phyloP scores from a whole-genome alignment of 116 monocot species.

The Iris pallida region DNA sequence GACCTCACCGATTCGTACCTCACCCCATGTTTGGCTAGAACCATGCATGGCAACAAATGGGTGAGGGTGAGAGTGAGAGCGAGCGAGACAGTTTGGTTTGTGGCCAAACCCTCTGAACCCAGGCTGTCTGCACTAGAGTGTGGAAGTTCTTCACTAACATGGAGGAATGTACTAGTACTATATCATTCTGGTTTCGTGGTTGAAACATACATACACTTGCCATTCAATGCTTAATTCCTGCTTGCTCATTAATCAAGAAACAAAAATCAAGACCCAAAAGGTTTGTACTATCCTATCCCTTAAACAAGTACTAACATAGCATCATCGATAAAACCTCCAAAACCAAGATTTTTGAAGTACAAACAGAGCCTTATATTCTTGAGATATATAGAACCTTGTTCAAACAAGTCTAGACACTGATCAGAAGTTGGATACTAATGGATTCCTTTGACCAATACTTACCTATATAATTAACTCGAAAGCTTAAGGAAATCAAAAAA shows the following conservation, averaged over 20 bases:
- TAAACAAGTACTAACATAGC: too few species aligned
- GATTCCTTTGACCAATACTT: too few species aligned
- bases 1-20: constrained; percentile 11
- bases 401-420: too few species aligned
- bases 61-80: too few species aligned
- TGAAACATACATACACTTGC: constrained; percentile 2
- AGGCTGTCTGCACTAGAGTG: neutral
- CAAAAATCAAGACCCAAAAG: neutral
- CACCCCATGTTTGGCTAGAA: constrained; percentile 6
- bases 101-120: neutral
- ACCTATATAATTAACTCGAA: too few species aligned
- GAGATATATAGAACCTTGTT: too few species aligned
- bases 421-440: too few species aligned
- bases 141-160: constrained; percentile 9
- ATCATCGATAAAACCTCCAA: too few species aligned
- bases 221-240: constrained; percentile 1
- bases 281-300: too few species aligned
- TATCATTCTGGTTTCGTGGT: constrained; percentile 5
- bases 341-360: too few species aligned
- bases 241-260: neutral
- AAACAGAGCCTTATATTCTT: too few species aligned
- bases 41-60: constrained; percentile 6
- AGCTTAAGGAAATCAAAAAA: too few species aligned
- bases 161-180: constrained; percentile 5
- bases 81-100: constrained; percentile 7